Percentiles rank a stretch among this genome's conserved stretches.
These are phyloP conservation scores for Chimonanthus praecox DNA, from an alignment of 164 flowering plant species.

Conservation along the genomic window DNA sequence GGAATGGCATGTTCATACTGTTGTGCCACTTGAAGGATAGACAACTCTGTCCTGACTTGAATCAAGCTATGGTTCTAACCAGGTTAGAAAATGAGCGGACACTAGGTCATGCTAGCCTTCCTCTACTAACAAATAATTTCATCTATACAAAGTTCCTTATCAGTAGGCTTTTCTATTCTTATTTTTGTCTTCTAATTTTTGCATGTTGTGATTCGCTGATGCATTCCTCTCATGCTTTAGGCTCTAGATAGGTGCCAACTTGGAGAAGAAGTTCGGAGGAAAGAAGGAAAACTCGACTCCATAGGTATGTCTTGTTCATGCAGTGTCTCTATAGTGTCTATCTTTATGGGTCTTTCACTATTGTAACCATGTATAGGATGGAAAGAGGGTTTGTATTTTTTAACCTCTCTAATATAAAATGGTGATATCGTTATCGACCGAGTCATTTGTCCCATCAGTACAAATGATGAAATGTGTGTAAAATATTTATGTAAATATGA, in stretches of 20 bases:
- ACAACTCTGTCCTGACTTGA: too few relatives aligned
- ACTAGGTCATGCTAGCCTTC: too few relatives aligned
- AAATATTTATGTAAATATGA: too few relatives aligned
- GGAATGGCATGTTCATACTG: too few relatives aligned
- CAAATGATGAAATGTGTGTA: neutral
- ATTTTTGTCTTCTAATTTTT: neutral
- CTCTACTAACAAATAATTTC: neutral
- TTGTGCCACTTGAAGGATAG: too few relatives aligned
- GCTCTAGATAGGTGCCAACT: constrained; percentile 80
- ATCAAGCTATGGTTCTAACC: neutral
- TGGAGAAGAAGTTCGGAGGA: constrained; percentile 68
- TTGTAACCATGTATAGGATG: neutral
- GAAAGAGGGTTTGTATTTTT: neutral
- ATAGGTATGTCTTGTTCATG: constrained; percentile 32
- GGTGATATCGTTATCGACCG: neutral
- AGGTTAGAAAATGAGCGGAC: neutral
- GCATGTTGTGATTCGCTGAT: neutral
- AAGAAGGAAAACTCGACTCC: constrained; percentile 61
- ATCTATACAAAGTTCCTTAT: neutral
- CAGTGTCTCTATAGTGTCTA: neutral
- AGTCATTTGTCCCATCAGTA: neutral
- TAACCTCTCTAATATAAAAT: too few relatives aligned
- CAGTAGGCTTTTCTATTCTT: constrained; percentile 15
- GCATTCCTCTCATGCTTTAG: constrained; percentile 24
- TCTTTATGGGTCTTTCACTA: neutral